Base-by-base conservation (phyloP, 2,329 filamentous ascomycete species). In the Aspergillus pseudoviridinutans region DNA sequence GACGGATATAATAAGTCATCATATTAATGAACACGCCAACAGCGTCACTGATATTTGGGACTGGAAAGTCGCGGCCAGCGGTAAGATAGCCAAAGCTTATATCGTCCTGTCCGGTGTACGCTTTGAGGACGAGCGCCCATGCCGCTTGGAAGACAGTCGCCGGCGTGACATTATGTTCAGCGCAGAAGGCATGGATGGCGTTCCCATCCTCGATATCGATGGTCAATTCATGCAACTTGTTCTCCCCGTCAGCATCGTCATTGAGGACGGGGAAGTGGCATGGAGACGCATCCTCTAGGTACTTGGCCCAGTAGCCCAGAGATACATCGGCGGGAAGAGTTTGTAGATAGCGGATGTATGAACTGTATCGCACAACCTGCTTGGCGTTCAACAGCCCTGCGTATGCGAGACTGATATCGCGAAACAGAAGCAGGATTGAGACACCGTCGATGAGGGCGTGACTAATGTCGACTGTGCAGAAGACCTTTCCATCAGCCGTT, bases 1-100 rank as follows among this genome's bases (percentile, higher is more conserved):
- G 46, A 25, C 12, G 29, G 7, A 41, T 44, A 35, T 22, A 24
- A 27, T 25, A 24, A 6, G 55, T 57, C 20, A 62, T 54, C 12
- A 59, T 59, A 25, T 57, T 58, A 2, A 61, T 53, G 12, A 57
- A 50, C n/a, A 58, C 56, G 1, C 77, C 77, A 38, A 77, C 72
- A 1, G 73, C 69, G n/a, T 70, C 65, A 38, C 75, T 63, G 17
- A 79, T 70, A 3, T 66, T 68, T 6, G 70, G 56, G 8, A 79
- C 60, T 1, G 73, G 70, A 29, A 72, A 61, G 56, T 78, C 74
- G 49, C 71, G 57, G 3, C 69, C 68, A 7, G 67, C 65, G 3
- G 62, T 53, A 3, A 66, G 61, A 27, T 64, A 62, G 22, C 66
- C 71, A 60, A 72, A 74, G 3, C 58, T 60, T 4, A 73, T 61